Percentiles rank a stretch among this genome's conserved stretches.
Conservation (phyloP, 1,284 basidiomycete species). For the Leucoagaricus sp. region DNA sequence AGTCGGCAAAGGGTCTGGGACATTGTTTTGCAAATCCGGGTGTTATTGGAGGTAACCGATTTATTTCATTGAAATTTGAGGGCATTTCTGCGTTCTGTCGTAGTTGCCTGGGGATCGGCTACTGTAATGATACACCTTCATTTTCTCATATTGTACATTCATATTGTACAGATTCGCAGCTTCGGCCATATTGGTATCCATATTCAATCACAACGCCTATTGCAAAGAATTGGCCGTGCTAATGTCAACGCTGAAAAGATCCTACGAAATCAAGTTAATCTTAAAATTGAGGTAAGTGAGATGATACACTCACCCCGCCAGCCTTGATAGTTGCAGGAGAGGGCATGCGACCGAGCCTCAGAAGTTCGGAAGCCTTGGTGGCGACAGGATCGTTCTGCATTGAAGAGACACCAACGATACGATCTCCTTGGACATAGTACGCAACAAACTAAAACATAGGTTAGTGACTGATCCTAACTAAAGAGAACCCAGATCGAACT, state of each 20-base stretch:
- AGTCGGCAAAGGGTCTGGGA: slow-evolving; percentile 6
- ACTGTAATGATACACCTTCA: slow-evolving; percentile 1
- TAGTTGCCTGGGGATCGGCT: too few species aligned
- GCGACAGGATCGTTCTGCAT: slow-evolving; percentile 87
- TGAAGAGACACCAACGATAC: slow-evolving; percentile 82
- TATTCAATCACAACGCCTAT: too few species aligned
- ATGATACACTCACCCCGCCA: slow-evolving; percentile 52
- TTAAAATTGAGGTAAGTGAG: neutral
- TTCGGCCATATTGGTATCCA: too few species aligned
- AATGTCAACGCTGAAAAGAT: slow-evolving; percentile 45
- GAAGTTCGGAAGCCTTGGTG: slow-evolving; percentile 78
- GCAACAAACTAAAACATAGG: slow-evolving; percentile 66
- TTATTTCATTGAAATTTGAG: neutral
- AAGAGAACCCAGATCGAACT: slow-evolving; percentile 39
- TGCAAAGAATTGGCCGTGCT: slow-evolving; percentile 24
- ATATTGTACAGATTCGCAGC: too few species aligned
- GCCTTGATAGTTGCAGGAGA: slow-evolving; percentile 71
- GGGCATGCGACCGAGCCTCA: slow-evolving; percentile 83
- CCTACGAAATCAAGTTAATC: slow-evolving; percentile 26
- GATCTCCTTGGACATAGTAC: slow-evolving; percentile 80
- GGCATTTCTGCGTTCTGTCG: too few species aligned
- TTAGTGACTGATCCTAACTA: slow-evolving; percentile 4
- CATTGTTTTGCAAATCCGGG: slow-evolving; percentile 6
- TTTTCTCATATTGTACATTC: neutral
- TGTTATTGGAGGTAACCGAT: neutral